A percentile compares a stretch with the other conserved stretches of the same genome.
Conservation (phyloP, 148 eudicot species). For the Selenicereus undatus region DNA sequence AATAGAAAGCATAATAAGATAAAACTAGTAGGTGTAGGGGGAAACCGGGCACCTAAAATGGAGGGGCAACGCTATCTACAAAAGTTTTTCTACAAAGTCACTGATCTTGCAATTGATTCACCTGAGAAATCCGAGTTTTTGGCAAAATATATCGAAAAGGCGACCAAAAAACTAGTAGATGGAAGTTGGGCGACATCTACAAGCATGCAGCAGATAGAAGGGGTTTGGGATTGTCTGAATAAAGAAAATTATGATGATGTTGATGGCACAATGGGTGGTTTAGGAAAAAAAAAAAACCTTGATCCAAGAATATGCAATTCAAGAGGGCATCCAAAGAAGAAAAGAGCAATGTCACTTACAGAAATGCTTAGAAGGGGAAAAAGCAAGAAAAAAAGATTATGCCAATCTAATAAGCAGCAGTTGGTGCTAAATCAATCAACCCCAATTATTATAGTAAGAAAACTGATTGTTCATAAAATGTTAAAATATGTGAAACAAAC, state of each 20-base stretch:
- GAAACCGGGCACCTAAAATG: background rate
- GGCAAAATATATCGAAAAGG: background rate
- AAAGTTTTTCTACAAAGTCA: background rate
- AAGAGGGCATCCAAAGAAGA: background rate
- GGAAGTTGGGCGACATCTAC: background rate
- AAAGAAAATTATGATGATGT: background rate
- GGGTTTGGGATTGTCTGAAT: background rate
- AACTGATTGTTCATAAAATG: too few species aligned
- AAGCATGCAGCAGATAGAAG: background rate
- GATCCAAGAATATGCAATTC: background rate
- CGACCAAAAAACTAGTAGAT: background rate
- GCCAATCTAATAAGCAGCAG: background rate
- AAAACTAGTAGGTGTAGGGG: background rate
- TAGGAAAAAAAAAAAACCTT: background rate
- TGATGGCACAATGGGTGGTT: background rate
- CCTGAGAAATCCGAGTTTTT: background rate
- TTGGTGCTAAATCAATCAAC: background rate
- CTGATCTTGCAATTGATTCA: background rate
- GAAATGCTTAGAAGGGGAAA: background rate
- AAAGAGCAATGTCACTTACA: background rate
- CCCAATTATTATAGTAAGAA: background rate
- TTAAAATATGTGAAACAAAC: too few species aligned
- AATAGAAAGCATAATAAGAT: background rate
- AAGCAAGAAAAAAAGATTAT: background rate
- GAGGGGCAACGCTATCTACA: background rate